Base-by-base conservation (phyloP, 2,329 filamentous ascomycete genomes). In the Exophiala lecanii-corni region DNA sequence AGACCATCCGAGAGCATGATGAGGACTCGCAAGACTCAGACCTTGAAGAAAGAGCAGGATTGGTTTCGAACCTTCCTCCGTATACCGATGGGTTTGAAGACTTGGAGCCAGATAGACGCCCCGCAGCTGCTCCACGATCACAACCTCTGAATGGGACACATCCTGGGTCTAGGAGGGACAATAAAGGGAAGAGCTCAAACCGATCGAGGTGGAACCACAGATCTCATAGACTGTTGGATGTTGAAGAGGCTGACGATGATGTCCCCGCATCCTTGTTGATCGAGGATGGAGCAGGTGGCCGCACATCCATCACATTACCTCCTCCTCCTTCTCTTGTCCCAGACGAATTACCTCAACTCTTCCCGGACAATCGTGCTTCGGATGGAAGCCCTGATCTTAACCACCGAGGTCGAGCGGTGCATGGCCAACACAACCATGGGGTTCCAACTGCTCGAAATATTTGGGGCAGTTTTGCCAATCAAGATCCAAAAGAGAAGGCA, bases 401-500 rank as follows among this genome's bases (percentile, higher is more conserved):
- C 12, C 26, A 12, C 4, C 20, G 23, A 26, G 23, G 23, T 26
- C 23, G 36, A 23, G 32, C 32, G 34, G 36, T 10, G 26, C 34
- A 30, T 15, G 31, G 33, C 30, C 32, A 15, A 25, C 64, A 5
- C 61, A 63, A 40, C 19, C 36, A 9, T 17, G 36, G 12, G 62
- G 62, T 26, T 15, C 28, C 36, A 45, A 54, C 44, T 38, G 41
- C 7, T n/a, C 23, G 38, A 4, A 32, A 36, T 12, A 23, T 51
- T 15, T 48, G 45, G 4, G 57, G 58, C 13, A 62, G 59, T 18
- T 52, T 71, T 31, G 62, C 63, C 13, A 61, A 68, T 39, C 68
- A 73, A 19, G 76, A 79, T 56, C 77, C 80, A 1, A 81, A 81
- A 62, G 84, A 91, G 59, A 84, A 82, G 62, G 89, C 89, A 3